phyloP scores from a whole-genome alignment of 805 yeast species.

The Huiozyma naganishii region DNA sequence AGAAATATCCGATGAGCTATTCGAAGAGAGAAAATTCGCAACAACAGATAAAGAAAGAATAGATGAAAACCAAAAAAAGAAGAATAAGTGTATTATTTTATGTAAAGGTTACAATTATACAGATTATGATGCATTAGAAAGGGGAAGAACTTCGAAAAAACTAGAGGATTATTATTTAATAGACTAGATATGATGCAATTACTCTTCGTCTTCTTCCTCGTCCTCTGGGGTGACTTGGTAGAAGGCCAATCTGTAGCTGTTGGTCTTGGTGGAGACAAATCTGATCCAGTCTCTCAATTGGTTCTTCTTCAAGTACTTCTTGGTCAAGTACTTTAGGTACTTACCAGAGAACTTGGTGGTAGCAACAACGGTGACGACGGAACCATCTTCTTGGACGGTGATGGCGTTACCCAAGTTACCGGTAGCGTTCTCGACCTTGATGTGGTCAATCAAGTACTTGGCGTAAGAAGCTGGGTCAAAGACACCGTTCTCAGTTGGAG shows the following conservation, averaged over 20 bases:
- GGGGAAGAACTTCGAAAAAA: background rate
- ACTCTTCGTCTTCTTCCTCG: conserved; percentile 70
- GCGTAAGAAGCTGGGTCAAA: conserved; percentile 96
- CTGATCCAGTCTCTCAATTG: conserved; percentile 99
- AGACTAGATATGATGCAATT: conserved; percentile 37
- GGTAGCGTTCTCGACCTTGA: conserved; percentile 93
- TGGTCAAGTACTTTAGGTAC: conserved; percentile 98
- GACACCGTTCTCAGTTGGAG: conserved; percentile 95
- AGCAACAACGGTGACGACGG: conserved; percentile 79
- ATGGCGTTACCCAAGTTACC: conserved; percentile 96
- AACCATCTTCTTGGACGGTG: conserved; percentile 81
- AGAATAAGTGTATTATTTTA: background rate
- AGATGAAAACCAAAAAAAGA: background rate
- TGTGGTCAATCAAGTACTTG: conserved; percentile 97
- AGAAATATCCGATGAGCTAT: too few species aligned
- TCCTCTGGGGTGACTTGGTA: conserved; percentile 97
- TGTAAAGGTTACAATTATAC: too few species aligned
- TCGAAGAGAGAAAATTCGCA: background rate
- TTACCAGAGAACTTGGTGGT: conserved; percentile 97
- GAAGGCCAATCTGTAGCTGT: conserved; percentile 96
- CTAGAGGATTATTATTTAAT: background rate
- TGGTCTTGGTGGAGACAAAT: conserved; percentile 90
- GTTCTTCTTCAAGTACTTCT: conserved; percentile 99
- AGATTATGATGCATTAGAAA: too few species aligned
- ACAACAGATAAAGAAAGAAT: background rate